These are phyloP conservation scores for Leishmania martiniquensis DNA, from an alignment of 208 protist genomes.

Conservation along the genomic window DNA sequence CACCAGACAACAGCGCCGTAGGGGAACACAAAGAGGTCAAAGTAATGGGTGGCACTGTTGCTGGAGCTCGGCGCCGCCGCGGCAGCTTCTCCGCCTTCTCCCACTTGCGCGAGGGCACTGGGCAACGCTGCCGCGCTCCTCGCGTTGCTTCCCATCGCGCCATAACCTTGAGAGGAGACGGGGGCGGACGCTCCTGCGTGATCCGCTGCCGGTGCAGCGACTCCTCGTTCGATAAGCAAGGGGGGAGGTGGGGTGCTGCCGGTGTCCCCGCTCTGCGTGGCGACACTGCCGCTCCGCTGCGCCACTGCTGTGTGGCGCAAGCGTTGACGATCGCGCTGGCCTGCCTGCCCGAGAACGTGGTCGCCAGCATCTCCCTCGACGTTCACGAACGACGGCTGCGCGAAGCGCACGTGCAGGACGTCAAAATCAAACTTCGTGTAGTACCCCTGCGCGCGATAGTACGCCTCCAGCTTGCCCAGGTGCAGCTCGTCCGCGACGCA, in stretches of 20 bases:
- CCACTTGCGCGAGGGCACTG: not conserved
- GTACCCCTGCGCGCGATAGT: slow-evolving; percentile 68
- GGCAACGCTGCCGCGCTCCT: not conserved
- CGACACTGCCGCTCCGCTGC: not conserved
- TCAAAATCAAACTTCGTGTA: slow-evolving; percentile 84
- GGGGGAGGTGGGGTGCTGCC: not conserved
- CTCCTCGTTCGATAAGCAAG: not conserved
- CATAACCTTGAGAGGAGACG: not conserved
- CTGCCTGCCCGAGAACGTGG: not conserved
- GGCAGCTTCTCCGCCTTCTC: slow-evolving; percentile 20
- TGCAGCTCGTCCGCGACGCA: slow-evolving; percentile 80
- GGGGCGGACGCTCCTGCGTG: not conserved
- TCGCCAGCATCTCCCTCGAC: slow-evolving; percentile 1
- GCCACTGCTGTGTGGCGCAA: not conserved
- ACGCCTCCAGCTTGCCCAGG: slow-evolving; percentile 58
- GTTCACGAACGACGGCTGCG: slow-evolving; percentile 33
- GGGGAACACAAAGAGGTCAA: slow-evolving; percentile 83
- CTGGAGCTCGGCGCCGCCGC: slow-evolving; percentile 2
- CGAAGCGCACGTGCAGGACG: slow-evolving; percentile 75
- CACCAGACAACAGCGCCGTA: slow-evolving; percentile 86
- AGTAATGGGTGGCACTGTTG: slow-evolving; percentile 24
- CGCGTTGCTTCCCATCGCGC: not conserved
- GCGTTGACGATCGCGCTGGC: slow-evolving; percentile 10
- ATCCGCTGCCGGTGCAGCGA: not conserved
- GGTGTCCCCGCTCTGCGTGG: not conserved